Evolutionary conservation across 139 green algal species (phyloP).

Genomic region (Picochlorum costavermella): DNA sequence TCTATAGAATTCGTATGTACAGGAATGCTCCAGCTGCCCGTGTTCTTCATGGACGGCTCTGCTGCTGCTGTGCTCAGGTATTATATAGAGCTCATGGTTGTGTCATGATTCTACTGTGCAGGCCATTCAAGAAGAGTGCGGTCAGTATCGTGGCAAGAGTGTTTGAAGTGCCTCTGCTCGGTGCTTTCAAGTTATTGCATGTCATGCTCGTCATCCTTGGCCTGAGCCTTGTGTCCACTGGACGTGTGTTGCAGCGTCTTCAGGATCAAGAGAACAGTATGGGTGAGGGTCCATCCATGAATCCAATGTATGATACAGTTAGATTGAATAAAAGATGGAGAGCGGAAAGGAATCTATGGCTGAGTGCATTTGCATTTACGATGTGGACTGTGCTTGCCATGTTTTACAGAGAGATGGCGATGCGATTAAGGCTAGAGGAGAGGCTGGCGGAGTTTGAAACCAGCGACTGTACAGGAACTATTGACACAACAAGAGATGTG

Average conservation of each 20-base stretch:
- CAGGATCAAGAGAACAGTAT: neutral
- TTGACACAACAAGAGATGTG: conserved; percentile 6
- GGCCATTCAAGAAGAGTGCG: conserved; percentile 12
- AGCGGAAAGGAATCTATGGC: conserved; percentile 45
- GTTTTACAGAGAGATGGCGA: conserved; percentile 22
- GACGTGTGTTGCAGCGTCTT: neutral
- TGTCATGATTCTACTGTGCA: neutral
- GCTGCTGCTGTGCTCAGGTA: too few species aligned
- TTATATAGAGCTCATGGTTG: too few species aligned
- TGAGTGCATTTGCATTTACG: conserved; percentile 16
- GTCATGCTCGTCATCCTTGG: conserved; percentile 42
- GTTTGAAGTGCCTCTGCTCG: conserved; percentile 25
- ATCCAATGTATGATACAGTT: conserved; percentile 23
- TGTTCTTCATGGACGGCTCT: neutral
- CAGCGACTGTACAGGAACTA: conserved; percentile 5
- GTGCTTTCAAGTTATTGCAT: conserved; percentile 36
- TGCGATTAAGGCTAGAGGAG: conserved; percentile 18
- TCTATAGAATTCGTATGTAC: neutral
- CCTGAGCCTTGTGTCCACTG: conserved; percentile 26
- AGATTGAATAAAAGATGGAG: conserved; percentile 43
- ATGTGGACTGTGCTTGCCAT: conserved; percentile 15
- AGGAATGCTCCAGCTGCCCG: neutral
- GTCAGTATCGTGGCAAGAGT: conserved; percentile 17
- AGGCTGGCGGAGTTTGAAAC: conserved; percentile 15
- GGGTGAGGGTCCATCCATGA: conserved; percentile 5